Evolutionary conservation across 495 filamentous ascomycete genomes (phyloP), one percentile per base, ranked within the genome.

Genomic region (Recurvomyces mirabilis): DNA sequence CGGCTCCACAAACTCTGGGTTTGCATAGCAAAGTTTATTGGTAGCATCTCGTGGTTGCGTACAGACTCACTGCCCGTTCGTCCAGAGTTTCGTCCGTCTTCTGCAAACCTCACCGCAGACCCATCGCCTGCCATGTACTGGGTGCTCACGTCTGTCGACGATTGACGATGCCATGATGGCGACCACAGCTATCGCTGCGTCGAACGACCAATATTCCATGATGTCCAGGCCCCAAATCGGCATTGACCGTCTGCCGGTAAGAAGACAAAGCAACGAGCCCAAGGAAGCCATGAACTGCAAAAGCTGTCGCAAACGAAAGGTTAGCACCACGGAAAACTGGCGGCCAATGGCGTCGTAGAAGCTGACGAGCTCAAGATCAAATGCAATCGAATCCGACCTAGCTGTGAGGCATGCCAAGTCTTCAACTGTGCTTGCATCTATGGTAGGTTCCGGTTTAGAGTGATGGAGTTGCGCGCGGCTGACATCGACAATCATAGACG

Each of bases 241-340:
- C 63, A 91, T 91, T 62, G 83, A 87, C 64, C 76, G 84, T 53
- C 66, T 93, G 52, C 80, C 83, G 29, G 70, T 77, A 24, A 77
- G 84, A 41, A 78, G 82, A 34, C 68, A 75, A 64, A 78, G 73
- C 66, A 75, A 28, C 14, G 82, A 87, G 56, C 82, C 81, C 18
- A 78, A 84, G 52, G 83, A 89, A 66, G 80, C 83, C 15, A 93
- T 93, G 85, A 93, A 93, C 62, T 93, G 85, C 75, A 89, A 93
- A 60, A 87, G 81, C 18, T 93, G 85, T 68, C 77, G 85, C 51
- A 93, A 88, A 61, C 72, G 85, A 56, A 93, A 93, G 70, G 83
- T 86, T 39, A 2, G 43, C 4, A 41, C 46, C 41, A 55, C 43
- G 20, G 41, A n/a, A n/a, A n/a, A n/a, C n/a, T n/a, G n/a, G n/a